Percentiles rank a stretch among this genome's conserved stretches.
phyloP scores from a whole-genome alignment of 306 rosid genomes.

The Quercus suber region DNA sequence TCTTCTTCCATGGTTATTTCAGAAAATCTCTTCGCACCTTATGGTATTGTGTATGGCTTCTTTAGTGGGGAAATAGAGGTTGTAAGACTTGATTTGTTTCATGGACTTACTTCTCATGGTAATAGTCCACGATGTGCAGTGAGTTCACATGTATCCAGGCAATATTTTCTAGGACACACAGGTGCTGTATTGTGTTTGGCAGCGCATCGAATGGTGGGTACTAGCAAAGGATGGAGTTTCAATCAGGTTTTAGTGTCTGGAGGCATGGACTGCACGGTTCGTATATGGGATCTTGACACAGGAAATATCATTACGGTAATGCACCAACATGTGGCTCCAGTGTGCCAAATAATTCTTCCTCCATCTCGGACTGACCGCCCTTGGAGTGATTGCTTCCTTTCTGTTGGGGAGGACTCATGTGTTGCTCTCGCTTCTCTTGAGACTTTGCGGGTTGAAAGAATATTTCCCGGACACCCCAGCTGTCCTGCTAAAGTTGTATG shows the following conservation, averaged over 20 bases:
- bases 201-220: constrained; percentile 65
- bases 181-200: constrained; percentile 93
- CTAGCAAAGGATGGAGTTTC: constrained; percentile 40
- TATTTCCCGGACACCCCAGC: constrained; percentile 85
- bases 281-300: constrained; percentile 84
- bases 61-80: constrained; percentile 75
- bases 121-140: constrained; percentile 43
- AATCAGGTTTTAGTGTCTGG: constrained; percentile 81
- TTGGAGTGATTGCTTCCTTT: constrained; percentile 90
- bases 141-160: constrained; percentile 45
- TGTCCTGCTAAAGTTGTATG: constrained; percentile 91
- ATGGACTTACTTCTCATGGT: constrained; percentile 43
- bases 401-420: constrained; percentile 95
- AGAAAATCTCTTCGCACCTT: constrained; percentile 53
- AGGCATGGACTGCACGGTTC: constrained; percentile 85
- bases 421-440: constrained; percentile 85
- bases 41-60: constrained; percentile 79
- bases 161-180: constrained; percentile 68
- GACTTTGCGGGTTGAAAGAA: constrained; percentile 87
- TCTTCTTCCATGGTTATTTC: constrained; percentile 78
- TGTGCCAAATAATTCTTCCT: constrained; percentile 85
- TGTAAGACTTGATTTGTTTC: constrained; percentile 64
- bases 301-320: constrained; percentile 61
- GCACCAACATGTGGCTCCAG: constrained; percentile 97
- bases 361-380: constrained; percentile 61